Percentiles rank a stretch among this genome's conserved stretches.
Evolutionary conservation across 2,329 filamentous ascomycete species (phyloP).

Genomic region (Ascochyta pisi): DNA sequence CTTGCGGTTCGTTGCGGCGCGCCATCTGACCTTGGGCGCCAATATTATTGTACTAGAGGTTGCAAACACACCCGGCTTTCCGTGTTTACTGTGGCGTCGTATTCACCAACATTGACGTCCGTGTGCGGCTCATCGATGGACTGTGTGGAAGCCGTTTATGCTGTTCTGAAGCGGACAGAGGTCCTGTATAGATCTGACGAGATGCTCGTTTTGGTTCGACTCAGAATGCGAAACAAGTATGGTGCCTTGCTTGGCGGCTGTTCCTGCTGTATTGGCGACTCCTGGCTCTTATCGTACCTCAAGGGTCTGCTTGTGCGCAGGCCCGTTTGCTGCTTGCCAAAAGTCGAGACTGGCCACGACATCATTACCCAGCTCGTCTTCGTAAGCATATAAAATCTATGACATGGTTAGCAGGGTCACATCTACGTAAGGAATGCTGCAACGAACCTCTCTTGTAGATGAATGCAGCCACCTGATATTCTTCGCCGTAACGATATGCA

Average conservation of each 20-base stretch:
- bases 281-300: slow-evolving; percentile 40
- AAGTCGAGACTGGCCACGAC: slow-evolving; percentile 96
- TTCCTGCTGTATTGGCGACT: neutral
- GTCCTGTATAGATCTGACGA: too few species aligned
- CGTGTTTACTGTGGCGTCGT: neutral
- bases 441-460: slow-evolving; percentile 86
- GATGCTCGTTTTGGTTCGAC: neutral
- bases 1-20: neutral
- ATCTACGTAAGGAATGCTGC: neutral
- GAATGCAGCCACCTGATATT: slow-evolving; percentile 98
- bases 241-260: neutral
- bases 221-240: neutral
- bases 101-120: neutral
- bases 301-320: slow-evolving; percentile 35
- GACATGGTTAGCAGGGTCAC: neutral
- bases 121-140: neutral
- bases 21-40: neutral
- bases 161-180: neutral
- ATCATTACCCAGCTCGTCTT: slow-evolving; percentile 93
- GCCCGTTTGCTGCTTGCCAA: slow-evolving; percentile 64
- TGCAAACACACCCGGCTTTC: neutral
- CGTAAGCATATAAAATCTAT: slow-evolving; percentile 96
- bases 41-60: neutral
- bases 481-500: slow-evolving; percentile 95
- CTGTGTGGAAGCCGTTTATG: neutral